Evolutionary conservation across 2,329 filamentous ascomycete genomes (phyloP).

Genomic region (Tolypocladium ophioglossoides): DNA sequence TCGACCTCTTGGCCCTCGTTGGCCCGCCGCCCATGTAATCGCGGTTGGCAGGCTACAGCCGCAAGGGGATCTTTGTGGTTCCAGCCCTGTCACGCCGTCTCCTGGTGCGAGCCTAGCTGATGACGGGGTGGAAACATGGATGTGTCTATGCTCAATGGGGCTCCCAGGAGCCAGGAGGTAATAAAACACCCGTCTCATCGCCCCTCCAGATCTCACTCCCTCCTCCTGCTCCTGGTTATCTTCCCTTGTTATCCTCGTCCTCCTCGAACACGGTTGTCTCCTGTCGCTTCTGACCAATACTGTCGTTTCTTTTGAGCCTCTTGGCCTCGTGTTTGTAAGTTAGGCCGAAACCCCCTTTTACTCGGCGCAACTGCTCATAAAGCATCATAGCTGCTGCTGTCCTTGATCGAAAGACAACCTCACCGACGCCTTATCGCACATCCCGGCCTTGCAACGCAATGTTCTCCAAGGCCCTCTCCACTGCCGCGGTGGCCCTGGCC

Average conservation of each 20-base stretch:
- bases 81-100: not conserved
- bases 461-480: slow-evolving; percentile 34
- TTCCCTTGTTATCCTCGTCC: not conserved
- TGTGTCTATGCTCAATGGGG: too few relatives aligned
- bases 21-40: not conserved
- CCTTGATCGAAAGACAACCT: not conserved
- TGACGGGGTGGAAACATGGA: not conserved
- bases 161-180: not conserved
- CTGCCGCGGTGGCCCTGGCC: slow-evolving; percentile 36
- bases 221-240: not conserved
- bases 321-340: not conserved
- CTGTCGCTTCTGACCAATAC: not conserved
- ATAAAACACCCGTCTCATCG: not conserved
- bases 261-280: not conserved
- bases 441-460: slow-evolving; percentile 9
- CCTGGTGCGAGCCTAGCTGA: not conserved
- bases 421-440: not conserved
- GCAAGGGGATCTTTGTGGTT: not conserved
- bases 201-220: not conserved
- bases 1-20: not conserved
- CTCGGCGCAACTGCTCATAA: not conserved
- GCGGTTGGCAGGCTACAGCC: not conserved
- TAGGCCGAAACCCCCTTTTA: not conserved
- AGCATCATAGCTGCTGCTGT: not conserved
- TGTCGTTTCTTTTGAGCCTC: not conserved